A percentile compares a stretch with the other conserved stretches of the same genome.
These are phyloP conservation scores for Solanum virginianum DNA, from an alignment of 257 asterid genomes.

Conservation along the genomic window DNA sequence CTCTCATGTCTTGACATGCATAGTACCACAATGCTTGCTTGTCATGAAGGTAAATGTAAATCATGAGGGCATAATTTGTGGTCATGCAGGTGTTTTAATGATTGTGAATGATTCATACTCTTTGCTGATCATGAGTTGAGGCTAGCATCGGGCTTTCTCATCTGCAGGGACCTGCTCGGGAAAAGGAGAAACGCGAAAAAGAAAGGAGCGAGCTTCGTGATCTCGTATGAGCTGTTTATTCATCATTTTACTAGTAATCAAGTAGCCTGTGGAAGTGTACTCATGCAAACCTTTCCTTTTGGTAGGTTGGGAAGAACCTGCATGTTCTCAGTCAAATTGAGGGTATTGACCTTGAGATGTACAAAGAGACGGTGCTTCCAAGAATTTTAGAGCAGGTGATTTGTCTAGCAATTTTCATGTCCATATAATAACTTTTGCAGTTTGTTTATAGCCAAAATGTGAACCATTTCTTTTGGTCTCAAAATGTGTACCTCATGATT, in stretches of 20 bases:
- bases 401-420: not conserved
- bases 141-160: slow-evolving; percentile 30
- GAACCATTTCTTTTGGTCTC: not conserved
- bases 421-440: not conserved
- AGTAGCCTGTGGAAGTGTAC: slow-evolving; percentile 3
- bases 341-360: slow-evolving; percentile 96
- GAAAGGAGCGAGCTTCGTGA: slow-evolving; percentile 99
- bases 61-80: slow-evolving; percentile 28
- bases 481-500: not conserved
- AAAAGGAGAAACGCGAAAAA: slow-evolving; percentile 89
- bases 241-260: slow-evolving; percentile 5
- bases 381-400: slow-evolving; percentile 92
- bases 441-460: not conserved
- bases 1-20: slow-evolving; percentile 25
- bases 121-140: slow-evolving; percentile 32
- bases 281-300: slow-evolving; percentile 14
- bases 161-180: slow-evolving; percentile 94
- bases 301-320: slow-evolving; percentile 94
- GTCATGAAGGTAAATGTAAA: slow-evolving; percentile 25
- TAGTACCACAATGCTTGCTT: slow-evolving; percentile 12
- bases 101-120: slow-evolving; percentile 22
- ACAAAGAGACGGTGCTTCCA: slow-evolving; percentile 87
- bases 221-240: slow-evolving; percentile 45
- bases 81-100: slow-evolving; percentile 21
- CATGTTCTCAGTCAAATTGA: slow-evolving; percentile 98